Base-by-base conservation (phyloP, 345 rosid genomes). In the Populus deltoides region DNA sequence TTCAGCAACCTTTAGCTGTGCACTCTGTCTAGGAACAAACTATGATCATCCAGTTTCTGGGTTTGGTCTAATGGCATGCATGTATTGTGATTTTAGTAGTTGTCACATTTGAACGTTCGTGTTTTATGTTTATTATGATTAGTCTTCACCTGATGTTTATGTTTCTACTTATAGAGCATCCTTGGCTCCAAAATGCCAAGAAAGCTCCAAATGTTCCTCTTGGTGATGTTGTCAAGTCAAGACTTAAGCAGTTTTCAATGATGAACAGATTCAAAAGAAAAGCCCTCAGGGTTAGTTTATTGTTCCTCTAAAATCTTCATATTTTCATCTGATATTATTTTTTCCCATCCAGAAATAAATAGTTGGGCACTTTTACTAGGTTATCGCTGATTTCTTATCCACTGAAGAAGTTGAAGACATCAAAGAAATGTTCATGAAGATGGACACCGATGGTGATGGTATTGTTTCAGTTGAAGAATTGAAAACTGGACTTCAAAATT, bases 211-310 rank as follows among this genome's bases (percentile, higher is more conserved):
- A 97, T 87, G 91, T 91, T 74, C 96, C 96, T 81, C 99, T 94
- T 75, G 99, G 99, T 66, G 99, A 97, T 88, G 98, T 90, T 83
- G 99, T 97, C 79, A 97, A 90, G 85, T 87, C 99, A 57, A 90
- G 99, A 84, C 91, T 97, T 49, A 94, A 94, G 87, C 99, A 97
- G 76, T 97, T 97, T 85, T 97, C 99, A 33, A 90, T 94, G 93
- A 97, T 94, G 99, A 97, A 97, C 90, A 89, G 98, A 90, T 97
- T 97, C 91, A 97, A 97, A 88, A 94, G 99, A 89, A 94, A 97
- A 91, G 98, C 97, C 41, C 86, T 97, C 62, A 88, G 98, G 97
- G 99, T 97, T 72, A 73, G 98, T 90, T 77, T 76, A 78, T 70
- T 35, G 35, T 68, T 73, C 45, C 72, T 62, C 35, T 69, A 61